Percentiles rank a stretch among this genome's conserved stretches.
Conservation (phyloP, 2,329 filamentous ascomycete genomes). For the Alternaria ethzedia region DNA sequence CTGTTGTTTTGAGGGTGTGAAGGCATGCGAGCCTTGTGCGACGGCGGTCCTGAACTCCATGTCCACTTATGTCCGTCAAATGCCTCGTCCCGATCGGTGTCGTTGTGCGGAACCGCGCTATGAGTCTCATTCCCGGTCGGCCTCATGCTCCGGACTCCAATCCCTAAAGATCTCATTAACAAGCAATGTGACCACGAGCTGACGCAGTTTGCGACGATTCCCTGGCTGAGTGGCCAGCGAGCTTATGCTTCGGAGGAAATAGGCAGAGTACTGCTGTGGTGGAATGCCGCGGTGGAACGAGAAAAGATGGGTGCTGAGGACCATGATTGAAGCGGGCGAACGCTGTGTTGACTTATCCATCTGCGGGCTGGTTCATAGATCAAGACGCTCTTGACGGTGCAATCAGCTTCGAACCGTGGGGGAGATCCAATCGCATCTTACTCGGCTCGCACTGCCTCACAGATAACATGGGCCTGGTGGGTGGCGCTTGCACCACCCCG, state of each 20-base stretch:
- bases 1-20: conserved; percentile 41
- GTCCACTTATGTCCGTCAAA: conserved; percentile 60
- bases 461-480: neutral
- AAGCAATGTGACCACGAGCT: neutral
- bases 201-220: neutral
- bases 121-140: conserved; percentile 59
- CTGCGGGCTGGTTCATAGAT: neutral
- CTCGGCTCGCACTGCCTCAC: neutral
- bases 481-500: conserved; percentile 3
- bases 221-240: neutral
- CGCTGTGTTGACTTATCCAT: conserved; percentile 1
- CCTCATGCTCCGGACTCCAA: conserved; percentile 56
- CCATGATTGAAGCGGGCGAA: neutral
- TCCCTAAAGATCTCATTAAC: neutral
- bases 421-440: neutral
- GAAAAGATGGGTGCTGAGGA: neutral
- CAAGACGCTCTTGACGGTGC: neutral
- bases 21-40: conserved; percentile 63
- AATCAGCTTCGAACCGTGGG: neutral
- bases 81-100: conserved; percentile 58
- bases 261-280: neutral
- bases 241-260: neutral
- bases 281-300: neutral
- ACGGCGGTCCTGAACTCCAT: conserved; percentile 58
- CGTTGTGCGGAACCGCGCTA: conserved; percentile 52